Conservation (phyloP, 768 basidiomycete species). For the Termitomyces sp. region DNA sequence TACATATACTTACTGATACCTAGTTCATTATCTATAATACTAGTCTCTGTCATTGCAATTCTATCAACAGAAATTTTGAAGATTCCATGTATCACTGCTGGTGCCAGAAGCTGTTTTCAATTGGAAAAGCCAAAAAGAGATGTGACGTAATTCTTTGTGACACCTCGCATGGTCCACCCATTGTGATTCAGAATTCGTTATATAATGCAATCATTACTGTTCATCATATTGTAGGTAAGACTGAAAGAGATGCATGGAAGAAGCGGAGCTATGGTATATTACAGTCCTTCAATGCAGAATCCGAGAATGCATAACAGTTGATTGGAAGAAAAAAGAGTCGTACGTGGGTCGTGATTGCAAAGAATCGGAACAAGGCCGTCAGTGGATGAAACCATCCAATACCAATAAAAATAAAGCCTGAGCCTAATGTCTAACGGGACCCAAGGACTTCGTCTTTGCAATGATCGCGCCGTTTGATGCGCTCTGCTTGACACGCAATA, state of each 20-base stretch:
- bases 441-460: constrained; percentile 21
- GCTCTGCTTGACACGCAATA: constrained; percentile 35
- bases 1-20: too few relatives aligned
- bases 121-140: too few relatives aligned
- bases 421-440: constrained; percentile 15
- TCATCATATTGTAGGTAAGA: not conserved
- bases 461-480: constrained; percentile 26
- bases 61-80: too few relatives aligned
- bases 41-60: too few relatives aligned
- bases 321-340: not conserved
- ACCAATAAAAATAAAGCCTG: not conserved
- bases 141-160: too few relatives aligned
- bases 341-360: not conserved
- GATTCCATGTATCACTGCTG: too few relatives aligned
- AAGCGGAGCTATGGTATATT: not conserved
- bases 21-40: too few relatives aligned
- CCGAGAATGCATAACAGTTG: not conserved
- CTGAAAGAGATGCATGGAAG: not conserved
- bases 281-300: not conserved
- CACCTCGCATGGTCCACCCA: too few relatives aligned
- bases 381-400: not conserved
- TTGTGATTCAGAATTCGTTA: not conserved
- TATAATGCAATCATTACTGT: not conserved
- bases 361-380: not conserved
- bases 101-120: too few relatives aligned